These are phyloP conservation scores for Pleurozium schreberi DNA, from an alignment of 225 moss, liverwort and hornwort species.

Conservation along the genomic window DNA sequence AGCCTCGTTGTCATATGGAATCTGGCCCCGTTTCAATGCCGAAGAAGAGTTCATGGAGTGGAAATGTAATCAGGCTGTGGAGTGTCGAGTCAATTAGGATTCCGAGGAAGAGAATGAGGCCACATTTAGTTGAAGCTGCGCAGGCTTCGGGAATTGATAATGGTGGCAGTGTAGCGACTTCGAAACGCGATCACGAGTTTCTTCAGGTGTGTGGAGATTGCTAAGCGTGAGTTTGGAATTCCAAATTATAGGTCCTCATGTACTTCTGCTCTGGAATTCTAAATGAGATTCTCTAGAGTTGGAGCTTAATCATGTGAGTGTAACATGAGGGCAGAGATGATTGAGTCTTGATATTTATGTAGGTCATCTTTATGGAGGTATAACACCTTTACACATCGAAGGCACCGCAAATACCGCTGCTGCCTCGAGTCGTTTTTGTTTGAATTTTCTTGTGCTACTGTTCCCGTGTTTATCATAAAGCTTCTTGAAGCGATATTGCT, in stretches of 20 bases:
- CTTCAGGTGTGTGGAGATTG: conserved; percentile 20
- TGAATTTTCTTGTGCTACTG: neutral
- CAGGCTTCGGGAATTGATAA: conserved; percentile 18
- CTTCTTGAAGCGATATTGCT: neutral
- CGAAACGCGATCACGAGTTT: conserved; percentile 15
- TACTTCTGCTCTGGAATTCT: neutral
- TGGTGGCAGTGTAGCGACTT: conserved; percentile 2
- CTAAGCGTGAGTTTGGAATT: neutral
- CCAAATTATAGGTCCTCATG: neutral
- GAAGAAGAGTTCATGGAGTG: neutral
- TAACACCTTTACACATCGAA: neutral
- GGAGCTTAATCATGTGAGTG: neutral
- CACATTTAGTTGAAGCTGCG: conserved; percentile 3
- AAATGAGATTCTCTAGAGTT: neutral
- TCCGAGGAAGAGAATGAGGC: neutral
- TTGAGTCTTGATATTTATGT: neutral
- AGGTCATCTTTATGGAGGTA: neutral
- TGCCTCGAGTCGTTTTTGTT: neutral
- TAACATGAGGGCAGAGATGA: neutral
- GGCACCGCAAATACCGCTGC: neutral
- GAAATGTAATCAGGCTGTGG: neutral
- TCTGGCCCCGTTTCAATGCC: neutral
- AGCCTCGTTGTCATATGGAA: neutral
- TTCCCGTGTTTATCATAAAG: neutral
- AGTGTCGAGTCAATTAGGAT: neutral